A percentile compares a stretch with the other conserved stretches of the same genome.
Conservation (phyloP, 805 yeast species). For the Millerozyma acaciae region DNA sequence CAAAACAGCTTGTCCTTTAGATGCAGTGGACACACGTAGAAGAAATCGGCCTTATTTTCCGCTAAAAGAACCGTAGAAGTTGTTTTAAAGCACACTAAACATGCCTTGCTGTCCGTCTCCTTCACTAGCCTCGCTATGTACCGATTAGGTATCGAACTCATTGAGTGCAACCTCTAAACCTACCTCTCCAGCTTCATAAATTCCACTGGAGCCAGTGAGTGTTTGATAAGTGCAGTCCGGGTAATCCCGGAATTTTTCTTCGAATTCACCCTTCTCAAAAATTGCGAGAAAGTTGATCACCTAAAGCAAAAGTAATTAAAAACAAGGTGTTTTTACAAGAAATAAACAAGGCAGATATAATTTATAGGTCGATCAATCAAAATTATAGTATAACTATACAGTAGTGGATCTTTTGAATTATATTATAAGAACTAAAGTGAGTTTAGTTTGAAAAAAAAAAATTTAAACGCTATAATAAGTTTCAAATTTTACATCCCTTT, state of each 20-base stretch:
- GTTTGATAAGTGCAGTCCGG: too few relatives aligned
- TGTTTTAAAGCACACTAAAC: slow-evolving; percentile 50
- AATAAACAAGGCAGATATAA: not conserved
- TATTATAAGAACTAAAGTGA: not conserved
- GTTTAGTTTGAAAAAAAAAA: not conserved
- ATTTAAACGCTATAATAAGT: not conserved
- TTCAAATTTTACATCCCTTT: slow-evolving; percentile 7
- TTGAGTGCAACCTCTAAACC: slow-evolving; percentile 5
- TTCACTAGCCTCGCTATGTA: slow-evolving; percentile 44
- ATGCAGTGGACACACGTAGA: slow-evolving; percentile 49
- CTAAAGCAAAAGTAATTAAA: slow-evolving; percentile 1
- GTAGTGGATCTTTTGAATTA: not conserved
- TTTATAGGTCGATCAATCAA: not conserved
- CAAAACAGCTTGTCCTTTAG: slow-evolving; percentile 47
- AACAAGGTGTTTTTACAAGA: slow-evolving; percentile 1
- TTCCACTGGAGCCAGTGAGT: too few relatives aligned
- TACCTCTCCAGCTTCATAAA: too few relatives aligned
- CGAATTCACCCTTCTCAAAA: slow-evolving; percentile 1
- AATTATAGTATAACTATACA: not conserved
- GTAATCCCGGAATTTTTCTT: too few relatives aligned
- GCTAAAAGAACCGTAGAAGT: slow-evolving; percentile 44
- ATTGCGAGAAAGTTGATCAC: slow-evolving; percentile 2
- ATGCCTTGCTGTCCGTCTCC: slow-evolving; percentile 38
- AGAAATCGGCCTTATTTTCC: slow-evolving; percentile 46
- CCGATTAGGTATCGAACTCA: slow-evolving; percentile 27